These are phyloP conservation scores for Pistacia vera DNA, from an alignment of 345 rosid genomes.

Conservation along the genomic window DNA sequence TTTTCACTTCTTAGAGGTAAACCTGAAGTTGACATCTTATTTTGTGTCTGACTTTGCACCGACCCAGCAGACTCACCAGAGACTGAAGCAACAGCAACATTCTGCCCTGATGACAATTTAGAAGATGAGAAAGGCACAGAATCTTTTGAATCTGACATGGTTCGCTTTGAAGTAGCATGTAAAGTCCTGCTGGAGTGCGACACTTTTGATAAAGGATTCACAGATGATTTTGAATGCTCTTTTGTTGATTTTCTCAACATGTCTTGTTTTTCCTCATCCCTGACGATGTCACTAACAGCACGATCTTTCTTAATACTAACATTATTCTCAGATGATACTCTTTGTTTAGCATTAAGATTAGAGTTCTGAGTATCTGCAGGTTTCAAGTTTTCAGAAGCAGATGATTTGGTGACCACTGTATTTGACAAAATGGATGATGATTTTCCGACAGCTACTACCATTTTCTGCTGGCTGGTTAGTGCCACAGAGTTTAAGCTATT, in stretches of 20 bases:
- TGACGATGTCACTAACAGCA: slow-evolving; percentile 41
- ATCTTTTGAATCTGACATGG: slow-evolving; percentile 55
- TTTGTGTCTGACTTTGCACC: slow-evolving; percentile 45
- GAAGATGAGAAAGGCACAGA: slow-evolving; percentile 42
- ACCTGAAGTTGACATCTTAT: slow-evolving; percentile 46
- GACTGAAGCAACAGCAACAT: slow-evolving; percentile 35
- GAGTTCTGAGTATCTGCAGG: slow-evolving; percentile 47
- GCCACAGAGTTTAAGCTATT: slow-evolving; percentile 33
- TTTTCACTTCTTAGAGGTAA: slow-evolving; percentile 64
- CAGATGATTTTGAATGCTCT: slow-evolving; percentile 45
- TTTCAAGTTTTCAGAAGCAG: slow-evolving; percentile 43
- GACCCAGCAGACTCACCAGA: slow-evolving; percentile 49
- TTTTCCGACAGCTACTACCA: slow-evolving; percentile 49
- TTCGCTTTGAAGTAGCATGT: slow-evolving; percentile 57
- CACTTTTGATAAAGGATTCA: slow-evolving; percentile 42
- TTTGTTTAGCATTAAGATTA: slow-evolving; percentile 41
- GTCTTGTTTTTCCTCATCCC: slow-evolving; percentile 47
- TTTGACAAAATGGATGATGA: slow-evolving; percentile 42
- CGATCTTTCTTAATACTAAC: slow-evolving; percentile 44
- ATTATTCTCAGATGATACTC: slow-evolving; percentile 35
- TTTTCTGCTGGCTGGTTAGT: slow-evolving; percentile 41
- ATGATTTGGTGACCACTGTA: slow-evolving; percentile 35
- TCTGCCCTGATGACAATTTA: slow-evolving; percentile 50
- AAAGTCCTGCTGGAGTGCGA: slow-evolving; percentile 56
- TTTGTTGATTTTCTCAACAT: slow-evolving; percentile 43